Base-by-base conservation (phyloP, 805 yeast genomes). In the Metschnikowia continentalis region DNA sequence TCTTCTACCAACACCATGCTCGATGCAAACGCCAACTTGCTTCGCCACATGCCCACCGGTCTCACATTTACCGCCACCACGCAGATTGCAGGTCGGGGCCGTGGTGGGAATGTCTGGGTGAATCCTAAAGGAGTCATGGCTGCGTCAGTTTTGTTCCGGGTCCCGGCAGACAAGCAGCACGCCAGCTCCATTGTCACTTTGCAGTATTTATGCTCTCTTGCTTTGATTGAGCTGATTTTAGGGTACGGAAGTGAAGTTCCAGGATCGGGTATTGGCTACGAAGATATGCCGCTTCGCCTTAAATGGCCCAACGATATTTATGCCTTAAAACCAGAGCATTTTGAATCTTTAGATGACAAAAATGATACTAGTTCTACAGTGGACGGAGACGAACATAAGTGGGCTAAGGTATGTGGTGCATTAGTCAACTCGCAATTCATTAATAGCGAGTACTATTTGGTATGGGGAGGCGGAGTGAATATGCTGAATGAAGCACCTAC, bases 301-400 rank as follows among this genome's bases (percentile, higher is more conserved):
- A 94, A 94, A 65, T 94, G 99, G 99, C 99, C 99, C 1, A 94
- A 94, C 65, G 99, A 94, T 66, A 71, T 94, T 13, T 94, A 89
- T 63, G 82, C 86, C 3, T 64, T 82, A 59, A 82, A 80, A 49
- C 95, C 96, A 0, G 83, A 82, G 48, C 79, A 71, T 56, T 77
- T 66, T 57, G 54, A 57, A 48, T 49, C 53, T 14, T 22, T 68
- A 10, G 56, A 64, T 13, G 75, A 70, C 26, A 67, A 67, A 42
- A 55, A 70, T 32, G 64, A 71, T 14, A 69, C 71, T 10, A 62
- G 65, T 43, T 40, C 54, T 20, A 72, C 74, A 5, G 71, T 75
- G 0, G 73, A 76, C 32, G 83, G 81, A 14, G 75, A 76, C 50
- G 90, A 86, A 42, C 84, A 83, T 33, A 80, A 82, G 5, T 87